Conservation (phyloP, 495 filamentous ascomycete species). For the Aspergillus campestris region DNA sequence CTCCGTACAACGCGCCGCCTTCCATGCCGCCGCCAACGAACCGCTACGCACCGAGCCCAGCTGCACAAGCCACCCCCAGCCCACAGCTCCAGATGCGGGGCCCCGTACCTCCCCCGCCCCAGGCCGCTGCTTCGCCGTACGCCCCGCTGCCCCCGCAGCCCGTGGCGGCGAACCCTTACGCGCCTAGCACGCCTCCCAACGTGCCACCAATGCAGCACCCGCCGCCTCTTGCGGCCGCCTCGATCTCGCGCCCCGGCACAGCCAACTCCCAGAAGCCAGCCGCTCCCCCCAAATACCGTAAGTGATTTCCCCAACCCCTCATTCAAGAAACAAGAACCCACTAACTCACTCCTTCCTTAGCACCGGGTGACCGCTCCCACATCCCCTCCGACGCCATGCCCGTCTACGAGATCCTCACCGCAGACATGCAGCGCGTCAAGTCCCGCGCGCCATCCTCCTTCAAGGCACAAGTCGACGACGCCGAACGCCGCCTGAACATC, state of each 20-base stretch:
- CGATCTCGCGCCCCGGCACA: constrained; percentile 42
- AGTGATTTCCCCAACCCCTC: constrained; percentile 20
- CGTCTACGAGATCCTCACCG: constrained; percentile 70
- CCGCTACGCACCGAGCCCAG: constrained; percentile 79
- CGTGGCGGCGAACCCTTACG: constrained; percentile 37
- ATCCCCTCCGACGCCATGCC: constrained; percentile 68
- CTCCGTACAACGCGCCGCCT: constrained; percentile 83
- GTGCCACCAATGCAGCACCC: constrained; percentile 33
- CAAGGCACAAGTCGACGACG: constrained; percentile 80
- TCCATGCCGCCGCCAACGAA: constrained; percentile 63
- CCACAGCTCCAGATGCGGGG: constrained; percentile 33
- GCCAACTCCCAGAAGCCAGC: constrained; percentile 41
- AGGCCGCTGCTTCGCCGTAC: constrained; percentile 50
- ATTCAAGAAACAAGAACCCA: background rate
- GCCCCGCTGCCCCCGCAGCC: constrained; percentile 39
- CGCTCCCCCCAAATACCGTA: constrained; percentile 59
- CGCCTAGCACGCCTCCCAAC: constrained; percentile 28
- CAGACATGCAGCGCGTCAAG: constrained; percentile 84
- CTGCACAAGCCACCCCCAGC: constrained; percentile 38
- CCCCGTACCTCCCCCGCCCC: constrained; percentile 43
- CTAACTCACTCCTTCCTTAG: constrained; percentile 26
- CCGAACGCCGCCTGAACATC: constrained; percentile 81
- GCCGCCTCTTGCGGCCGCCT: constrained; percentile 36
- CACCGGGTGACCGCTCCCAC: constrained; percentile 80
- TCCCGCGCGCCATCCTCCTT: constrained; percentile 71